Evolutionary conservation across 495 filamentous ascomycete species (phyloP).

Genomic region (Xylaria sp.): DNA sequence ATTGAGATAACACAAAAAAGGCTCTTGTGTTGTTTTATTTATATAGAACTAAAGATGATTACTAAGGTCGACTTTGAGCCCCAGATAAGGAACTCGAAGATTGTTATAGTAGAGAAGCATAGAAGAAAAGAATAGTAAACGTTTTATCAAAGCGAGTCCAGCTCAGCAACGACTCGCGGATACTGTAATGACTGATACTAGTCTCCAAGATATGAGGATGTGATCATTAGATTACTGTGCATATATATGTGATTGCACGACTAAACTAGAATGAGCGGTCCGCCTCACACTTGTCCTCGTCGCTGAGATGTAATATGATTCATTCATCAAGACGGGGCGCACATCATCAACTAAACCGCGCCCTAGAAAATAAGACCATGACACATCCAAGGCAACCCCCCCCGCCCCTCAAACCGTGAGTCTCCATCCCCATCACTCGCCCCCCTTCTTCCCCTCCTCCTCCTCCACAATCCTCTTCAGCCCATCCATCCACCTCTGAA

Average conservation of each 20-base stretch:
- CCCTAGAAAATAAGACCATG: not conserved
- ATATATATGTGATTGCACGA: not conserved
- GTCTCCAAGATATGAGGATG: not conserved
- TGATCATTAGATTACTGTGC: not conserved
- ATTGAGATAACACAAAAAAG: not conserved
- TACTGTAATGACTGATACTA: not conserved
- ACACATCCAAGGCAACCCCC: not conserved
- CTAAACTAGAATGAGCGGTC: not conserved
- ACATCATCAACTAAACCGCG: not conserved
- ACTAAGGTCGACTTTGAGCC: not conserved
- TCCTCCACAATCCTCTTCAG: slow-evolving; percentile 42
- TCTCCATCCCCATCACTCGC: too few relatives aligned
- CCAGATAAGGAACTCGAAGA: not conserved
- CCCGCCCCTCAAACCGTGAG: not conserved
- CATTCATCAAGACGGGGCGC: not conserved
- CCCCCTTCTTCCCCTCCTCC: too few relatives aligned
- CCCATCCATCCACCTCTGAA: slow-evolving; percentile 42
- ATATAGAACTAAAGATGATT: not conserved
- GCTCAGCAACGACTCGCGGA: not conserved
- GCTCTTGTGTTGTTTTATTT: not conserved
- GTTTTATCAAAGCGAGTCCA: not conserved
- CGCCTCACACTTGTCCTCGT: not conserved
- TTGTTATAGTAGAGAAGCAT: not conserved
- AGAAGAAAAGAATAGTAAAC: not conserved
- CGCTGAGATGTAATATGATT: not conserved